phyloP scores from a whole-genome alignment of 371 early-diverging fungal genomes.

The Gilbertella persicaria region DNA sequence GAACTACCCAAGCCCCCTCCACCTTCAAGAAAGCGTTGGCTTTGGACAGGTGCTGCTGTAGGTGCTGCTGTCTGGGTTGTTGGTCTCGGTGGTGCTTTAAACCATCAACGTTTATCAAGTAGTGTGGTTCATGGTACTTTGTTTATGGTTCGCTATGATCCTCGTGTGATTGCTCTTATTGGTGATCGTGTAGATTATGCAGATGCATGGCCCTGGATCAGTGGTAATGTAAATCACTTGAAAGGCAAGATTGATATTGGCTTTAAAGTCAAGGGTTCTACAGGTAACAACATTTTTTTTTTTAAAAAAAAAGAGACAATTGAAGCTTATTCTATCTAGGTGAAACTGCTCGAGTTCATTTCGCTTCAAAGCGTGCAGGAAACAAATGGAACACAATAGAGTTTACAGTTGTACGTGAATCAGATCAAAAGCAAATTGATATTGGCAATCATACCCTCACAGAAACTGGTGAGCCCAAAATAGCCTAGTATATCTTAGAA shows the following conservation, averaged over 20 bases:
- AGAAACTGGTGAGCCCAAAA: conserved; percentile 39
- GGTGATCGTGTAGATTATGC: conserved; percentile 65
- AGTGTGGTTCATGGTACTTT: conserved; percentile 65
- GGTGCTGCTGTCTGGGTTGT: conserved; percentile 65
- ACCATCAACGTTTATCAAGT: conserved; percentile 66
- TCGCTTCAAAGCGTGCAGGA: conserved; percentile 40
- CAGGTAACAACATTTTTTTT: conserved; percentile 53
- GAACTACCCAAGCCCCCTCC: conserved; percentile 38
- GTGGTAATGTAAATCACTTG: conserved; percentile 67
- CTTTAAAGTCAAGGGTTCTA: conserved; percentile 57
- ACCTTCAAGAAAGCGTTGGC: conserved; percentile 40
- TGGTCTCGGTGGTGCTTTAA: conserved; percentile 59
- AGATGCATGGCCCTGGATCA: conserved; percentile 68
- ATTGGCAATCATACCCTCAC: conserved; percentile 40
- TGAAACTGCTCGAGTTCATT: conserved; percentile 46
- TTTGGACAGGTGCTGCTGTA: conserved; percentile 48
- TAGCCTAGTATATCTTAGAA: conserved; percentile 5
- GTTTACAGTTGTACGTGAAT: conserved; percentile 39
- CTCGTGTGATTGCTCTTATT: conserved; percentile 52
- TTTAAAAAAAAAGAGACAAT: background rate
- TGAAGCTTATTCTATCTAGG: conserved; percentile 19
- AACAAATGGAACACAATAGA: conserved; percentile 39
- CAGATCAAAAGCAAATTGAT: conserved; percentile 35
- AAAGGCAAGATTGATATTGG: conserved; percentile 66
- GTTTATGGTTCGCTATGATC: conserved; percentile 65